A percentile compares a stretch with the other conserved stretches of the same genome.
phyloP scores from a whole-genome alignment of 2,329 filamentous ascomycete species.

The Ophiocordyceps australis region DNA sequence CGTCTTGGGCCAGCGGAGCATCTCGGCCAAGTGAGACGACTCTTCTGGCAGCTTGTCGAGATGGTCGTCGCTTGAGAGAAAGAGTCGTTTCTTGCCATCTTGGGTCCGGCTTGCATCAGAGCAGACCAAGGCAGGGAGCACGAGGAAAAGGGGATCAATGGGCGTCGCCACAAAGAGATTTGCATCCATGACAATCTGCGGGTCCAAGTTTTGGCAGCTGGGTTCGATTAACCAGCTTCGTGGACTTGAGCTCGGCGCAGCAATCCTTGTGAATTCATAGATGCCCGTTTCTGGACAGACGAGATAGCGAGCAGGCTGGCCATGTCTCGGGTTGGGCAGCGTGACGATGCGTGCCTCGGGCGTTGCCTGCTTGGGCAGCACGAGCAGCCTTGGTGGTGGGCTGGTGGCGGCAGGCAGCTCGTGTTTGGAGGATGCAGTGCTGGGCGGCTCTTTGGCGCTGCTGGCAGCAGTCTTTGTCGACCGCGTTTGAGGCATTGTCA shows the following conservation, averaged over 20 bases:
- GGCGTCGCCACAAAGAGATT: constrained; percentile 72
- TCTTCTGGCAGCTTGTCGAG: constrained; percentile 40
- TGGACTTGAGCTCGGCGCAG: constrained; percentile 31
- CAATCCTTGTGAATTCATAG: constrained; percentile 45
- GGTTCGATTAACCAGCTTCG: constrained; percentile 43
- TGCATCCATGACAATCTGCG: constrained; percentile 39
- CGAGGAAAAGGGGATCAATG: constrained; percentile 68
- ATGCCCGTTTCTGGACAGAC: constrained; percentile 43
- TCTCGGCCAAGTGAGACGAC: constrained; percentile 37
- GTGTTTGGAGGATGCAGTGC: constrained; percentile 16
- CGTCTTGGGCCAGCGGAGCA: constrained; percentile 30
- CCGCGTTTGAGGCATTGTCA: constrained; percentile 30
- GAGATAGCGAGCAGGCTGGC: constrained; percentile 38
- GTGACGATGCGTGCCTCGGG: constrained; percentile 38
- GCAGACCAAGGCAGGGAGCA: constrained; percentile 52
- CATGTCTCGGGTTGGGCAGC: constrained; percentile 39
- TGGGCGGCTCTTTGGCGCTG: constrained; percentile 9
- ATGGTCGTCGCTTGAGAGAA: constrained; percentile 54
- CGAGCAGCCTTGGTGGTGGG: constrained; percentile 36
- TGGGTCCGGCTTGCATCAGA: constrained; percentile 18
- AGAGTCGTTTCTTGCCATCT: constrained; percentile 38
- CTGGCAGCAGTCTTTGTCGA: constrained; percentile 17
- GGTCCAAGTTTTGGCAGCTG: constrained; percentile 5
- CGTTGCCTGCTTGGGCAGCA: constrained; percentile 37
- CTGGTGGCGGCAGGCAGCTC: constrained; percentile 17